Evolutionary conservation across 1,139 yeast species (phyloP), one percentile per base, ranked within the genome.

Genomic region (Hemisphaericaspora subhashii): DNA sequence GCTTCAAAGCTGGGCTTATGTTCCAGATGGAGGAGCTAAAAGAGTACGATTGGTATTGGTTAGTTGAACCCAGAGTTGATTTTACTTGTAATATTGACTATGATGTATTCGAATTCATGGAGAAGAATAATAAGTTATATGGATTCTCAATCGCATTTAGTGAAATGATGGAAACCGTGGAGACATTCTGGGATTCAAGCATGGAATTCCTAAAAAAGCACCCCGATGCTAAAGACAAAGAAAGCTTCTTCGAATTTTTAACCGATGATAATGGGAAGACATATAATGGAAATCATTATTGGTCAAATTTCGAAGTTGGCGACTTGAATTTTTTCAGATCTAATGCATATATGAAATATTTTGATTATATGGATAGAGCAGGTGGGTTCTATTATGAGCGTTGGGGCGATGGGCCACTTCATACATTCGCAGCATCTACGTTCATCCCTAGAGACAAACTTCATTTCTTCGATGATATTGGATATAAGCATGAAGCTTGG

Each of bases 401-500:
- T 58, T 89, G 97, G 97, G 96, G 96, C 22, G 96, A 89, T 62
- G 96, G 96, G 0, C 96, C 96, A 5, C 79, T 88, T 17, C 96
- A 88, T 63, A 82, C 95, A 3, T 77, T 88, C n/a, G 90, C 92
- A 1, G 94, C 88, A 1, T 72, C 95, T 0, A 67, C 85, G 42
- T 74, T 88, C 58, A 62, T 86, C 47, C 77, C 83, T 44, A 77
- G 73, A 51, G 73, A 74, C 43, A 75, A 84, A 54, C 67, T 88
- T 37, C 95, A 87, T 59, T 86, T 77, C 68, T 88, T 88, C 57
- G 85, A 78, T 40, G 88, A 86, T 52, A 77, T 88, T 25, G 96
- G 96, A 3, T 88, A 88, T 65, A 83, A 62, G 64, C 96, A 88
- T 60, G 81, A 78, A 1, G 81, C 77, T 11, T 78, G 76, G 54